phyloP scores from a whole-genome alignment of 31 red algal genomes.

The Bonnemaisonia californica region DNA sequence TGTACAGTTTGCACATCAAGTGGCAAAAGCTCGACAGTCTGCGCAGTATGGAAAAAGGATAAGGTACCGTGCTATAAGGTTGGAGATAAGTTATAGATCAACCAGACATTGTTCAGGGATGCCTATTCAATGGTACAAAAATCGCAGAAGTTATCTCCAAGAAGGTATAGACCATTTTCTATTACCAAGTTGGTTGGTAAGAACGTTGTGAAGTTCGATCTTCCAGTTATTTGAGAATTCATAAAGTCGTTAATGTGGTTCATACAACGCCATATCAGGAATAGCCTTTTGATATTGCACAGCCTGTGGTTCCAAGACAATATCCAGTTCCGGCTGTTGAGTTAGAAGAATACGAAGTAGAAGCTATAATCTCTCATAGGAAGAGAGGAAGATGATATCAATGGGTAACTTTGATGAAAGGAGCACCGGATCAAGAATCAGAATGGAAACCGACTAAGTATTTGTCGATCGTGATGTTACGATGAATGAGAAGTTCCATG shows the following conservation, averaged over 20 bases:
- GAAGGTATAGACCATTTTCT: neutral
- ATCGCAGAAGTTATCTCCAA: conserved; percentile 12
- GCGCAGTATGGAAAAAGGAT: neutral
- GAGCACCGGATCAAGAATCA: neutral
- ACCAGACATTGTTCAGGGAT: no score
- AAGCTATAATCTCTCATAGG: conserved; percentile 1
- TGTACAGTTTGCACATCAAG: conserved; percentile 8
- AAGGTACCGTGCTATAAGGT: neutral
- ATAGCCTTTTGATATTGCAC: neutral
- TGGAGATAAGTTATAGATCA: conserved; percentile 2
- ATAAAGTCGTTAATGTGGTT: conserved; percentile 29
- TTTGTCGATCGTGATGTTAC: conserved; percentile 37
- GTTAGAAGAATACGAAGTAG: neutral
- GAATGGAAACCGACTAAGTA: conserved; percentile 21
- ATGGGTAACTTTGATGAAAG: conserved; percentile 29
- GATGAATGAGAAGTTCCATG: neutral
- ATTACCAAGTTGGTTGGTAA: neutral
- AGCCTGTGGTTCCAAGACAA: neutral
- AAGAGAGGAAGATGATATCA: conserved; percentile 3
- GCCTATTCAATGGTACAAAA: no score
- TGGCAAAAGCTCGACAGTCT: neutral
- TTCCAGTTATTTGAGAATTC: conserved; percentile 11
- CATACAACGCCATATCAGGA: neutral
- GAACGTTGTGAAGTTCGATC: conserved; percentile 1
- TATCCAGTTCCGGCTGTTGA: neutral